Percentiles rank a stretch among this genome's conserved stretches.
phyloP scores from a whole-genome alignment of 495 filamentous ascomycete species.

The Hypoxylon crocopeplum region DNA sequence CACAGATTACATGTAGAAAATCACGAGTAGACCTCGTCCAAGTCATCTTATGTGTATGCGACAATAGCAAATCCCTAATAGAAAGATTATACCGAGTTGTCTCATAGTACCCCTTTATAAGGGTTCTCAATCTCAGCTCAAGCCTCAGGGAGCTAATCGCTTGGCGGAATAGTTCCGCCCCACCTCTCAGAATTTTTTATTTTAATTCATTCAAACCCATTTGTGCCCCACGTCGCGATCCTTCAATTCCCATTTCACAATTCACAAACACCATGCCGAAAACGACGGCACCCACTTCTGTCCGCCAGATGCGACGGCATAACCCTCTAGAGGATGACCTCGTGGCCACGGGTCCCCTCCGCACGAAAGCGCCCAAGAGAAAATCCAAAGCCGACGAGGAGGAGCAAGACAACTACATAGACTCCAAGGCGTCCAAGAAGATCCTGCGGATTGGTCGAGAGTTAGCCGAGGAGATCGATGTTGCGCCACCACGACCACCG shows the following conservation, averaged over 20 bases:
- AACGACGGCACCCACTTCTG: conserved; percentile 51
- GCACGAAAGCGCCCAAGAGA: conserved; percentile 59
- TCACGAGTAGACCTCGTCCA: no score
- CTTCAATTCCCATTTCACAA: conserved; percentile 1
- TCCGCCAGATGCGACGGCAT: conserved; percentile 57
- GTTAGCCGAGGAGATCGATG: conserved; percentile 74
- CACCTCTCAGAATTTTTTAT: conserved; percentile 38
- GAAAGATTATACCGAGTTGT: no score
- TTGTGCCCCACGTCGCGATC: conserved; percentile 31
- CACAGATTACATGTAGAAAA: no score
- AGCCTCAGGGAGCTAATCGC: conserved; percentile 20
- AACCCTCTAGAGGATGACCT: conserved; percentile 79
- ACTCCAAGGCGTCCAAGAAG: conserved; percentile 83
- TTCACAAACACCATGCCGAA: conserved; percentile 58
- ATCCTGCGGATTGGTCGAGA: conserved; percentile 88
- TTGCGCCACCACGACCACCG: conserved; percentile 26
- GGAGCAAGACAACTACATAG: conserved; percentile 74
- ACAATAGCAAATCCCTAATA: no score
- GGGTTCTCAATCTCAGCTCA: no score
- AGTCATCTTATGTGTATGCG: no score
- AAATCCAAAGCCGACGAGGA: conserved; percentile 64
- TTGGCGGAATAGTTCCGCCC: conserved; percentile 29
- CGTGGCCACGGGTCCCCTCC: conserved; percentile 65
- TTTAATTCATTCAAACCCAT: conserved; percentile 28
- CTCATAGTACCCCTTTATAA: no score